These are phyloP conservation scores for Colletotrichum liriopes DNA, from an alignment of 2,329 filamentous ascomycete genomes.

Conservation along the genomic window DNA sequence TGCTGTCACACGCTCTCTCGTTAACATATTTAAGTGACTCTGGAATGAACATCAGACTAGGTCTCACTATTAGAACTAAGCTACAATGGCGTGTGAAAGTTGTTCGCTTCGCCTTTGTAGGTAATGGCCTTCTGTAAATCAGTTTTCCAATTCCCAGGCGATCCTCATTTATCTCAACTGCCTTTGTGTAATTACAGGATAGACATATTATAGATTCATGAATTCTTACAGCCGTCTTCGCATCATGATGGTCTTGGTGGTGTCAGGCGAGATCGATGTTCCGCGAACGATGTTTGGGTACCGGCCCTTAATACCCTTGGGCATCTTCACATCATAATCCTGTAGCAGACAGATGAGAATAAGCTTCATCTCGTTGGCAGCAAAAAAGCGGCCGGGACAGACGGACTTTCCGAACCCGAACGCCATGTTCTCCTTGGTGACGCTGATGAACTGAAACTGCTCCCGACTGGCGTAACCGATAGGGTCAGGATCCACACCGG, in stretches of 20 bases:
- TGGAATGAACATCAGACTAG: too few species aligned
- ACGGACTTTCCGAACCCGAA: constrained; percentile 57
- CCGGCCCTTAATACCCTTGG: background rate
- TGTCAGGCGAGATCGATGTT: background rate
- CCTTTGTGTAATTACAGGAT: too few species aligned
- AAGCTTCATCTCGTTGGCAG: constrained; percentile 61
- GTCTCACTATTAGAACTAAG: too few species aligned
- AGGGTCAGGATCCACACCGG: background rate
- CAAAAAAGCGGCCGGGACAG: constrained; percentile 62
- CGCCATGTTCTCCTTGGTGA: constrained; percentile 52
- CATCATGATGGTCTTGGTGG: background rate
- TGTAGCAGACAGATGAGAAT: constrained; percentile 58
- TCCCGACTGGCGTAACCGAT: background rate
- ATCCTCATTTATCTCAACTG: too few species aligned
- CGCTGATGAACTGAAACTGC: constrained; percentile 57
- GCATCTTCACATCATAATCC: constrained; percentile 54
- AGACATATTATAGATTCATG: too few species aligned
- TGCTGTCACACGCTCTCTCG: too few species aligned
- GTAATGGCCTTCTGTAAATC: too few species aligned
- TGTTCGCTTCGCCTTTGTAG: too few species aligned
- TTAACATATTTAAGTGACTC: too few species aligned
- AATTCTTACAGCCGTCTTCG: background rate
- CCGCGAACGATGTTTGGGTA: background rate
- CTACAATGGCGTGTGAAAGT: too few species aligned
- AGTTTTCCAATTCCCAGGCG: too few species aligned